These are phyloP conservation scores for Melastoma candidum DNA, from an alignment of 441 rosid genomes.

Conservation along the genomic window DNA sequence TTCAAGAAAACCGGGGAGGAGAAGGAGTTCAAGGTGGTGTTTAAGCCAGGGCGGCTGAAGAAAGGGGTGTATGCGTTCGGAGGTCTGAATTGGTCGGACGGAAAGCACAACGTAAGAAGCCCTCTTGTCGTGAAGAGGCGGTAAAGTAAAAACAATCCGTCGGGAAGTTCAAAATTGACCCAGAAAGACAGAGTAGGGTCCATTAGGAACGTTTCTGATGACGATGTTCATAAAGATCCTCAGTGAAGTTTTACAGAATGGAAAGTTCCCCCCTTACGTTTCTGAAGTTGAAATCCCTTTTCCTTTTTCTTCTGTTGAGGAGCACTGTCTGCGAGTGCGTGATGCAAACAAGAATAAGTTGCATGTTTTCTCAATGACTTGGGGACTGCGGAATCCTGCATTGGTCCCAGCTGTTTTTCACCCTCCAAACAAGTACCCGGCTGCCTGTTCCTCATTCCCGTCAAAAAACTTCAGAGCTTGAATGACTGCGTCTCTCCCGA, in stretches of 20 bases:
- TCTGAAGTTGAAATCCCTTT: background rate
- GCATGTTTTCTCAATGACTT: background rate
- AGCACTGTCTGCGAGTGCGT: too few species aligned
- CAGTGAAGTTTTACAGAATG: background rate
- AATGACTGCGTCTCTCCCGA: slow-evolving; percentile 60
- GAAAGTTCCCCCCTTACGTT: background rate
- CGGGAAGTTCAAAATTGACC: background rate
- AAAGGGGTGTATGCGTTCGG: slow-evolving; percentile 32
- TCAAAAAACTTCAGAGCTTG: slow-evolving; percentile 71
- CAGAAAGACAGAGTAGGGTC: too few species aligned
- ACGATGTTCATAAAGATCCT: too few species aligned
- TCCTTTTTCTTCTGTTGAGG: background rate
- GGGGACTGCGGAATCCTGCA: too few species aligned
- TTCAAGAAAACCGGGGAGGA: slow-evolving; percentile 32
- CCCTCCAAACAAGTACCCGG: slow-evolving; percentile 88
- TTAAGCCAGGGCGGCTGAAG: slow-evolving; percentile 8
- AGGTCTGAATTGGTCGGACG: slow-evolving; percentile 43
- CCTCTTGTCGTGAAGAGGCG: slow-evolving; percentile 29
- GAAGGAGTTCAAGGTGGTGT: slow-evolving; percentile 32
- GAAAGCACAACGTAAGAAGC: slow-evolving; percentile 37
- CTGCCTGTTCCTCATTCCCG: slow-evolving; percentile 97
- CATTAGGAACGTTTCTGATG: too few species aligned
- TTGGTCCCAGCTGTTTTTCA: slow-evolving; percentile 15
- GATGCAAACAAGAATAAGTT: too few species aligned
- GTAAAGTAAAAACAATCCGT: background rate